Conservation (phyloP, 139 green algal species). For the Tetraselmis striata region DNA sequence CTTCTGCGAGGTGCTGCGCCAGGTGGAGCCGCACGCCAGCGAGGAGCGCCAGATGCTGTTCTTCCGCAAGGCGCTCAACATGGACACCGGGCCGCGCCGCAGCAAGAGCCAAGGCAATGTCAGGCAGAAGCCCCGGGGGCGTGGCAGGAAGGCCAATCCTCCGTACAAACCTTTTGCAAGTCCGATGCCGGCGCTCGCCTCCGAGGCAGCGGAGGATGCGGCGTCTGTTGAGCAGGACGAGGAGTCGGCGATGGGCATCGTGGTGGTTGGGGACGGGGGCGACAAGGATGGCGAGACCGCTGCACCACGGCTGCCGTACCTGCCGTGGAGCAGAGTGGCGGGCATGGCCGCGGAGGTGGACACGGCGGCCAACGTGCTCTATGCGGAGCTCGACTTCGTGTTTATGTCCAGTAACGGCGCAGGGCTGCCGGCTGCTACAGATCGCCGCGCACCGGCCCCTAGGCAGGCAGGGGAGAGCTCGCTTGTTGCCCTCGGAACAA, state of each 20-base stretch:
- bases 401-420: neutral
- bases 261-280: neutral
- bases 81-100: neutral
- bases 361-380: neutral
- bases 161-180: neutral
- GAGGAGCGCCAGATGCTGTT: neutral
- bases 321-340: neutral
- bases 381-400: neutral
- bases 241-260: neutral
- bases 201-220: neutral
- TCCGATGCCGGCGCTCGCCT: neutral
- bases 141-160: neutral
- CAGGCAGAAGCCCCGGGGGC: neutral
- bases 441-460: no score
- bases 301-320: neutral
- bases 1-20: neutral
- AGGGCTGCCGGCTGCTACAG: no score
- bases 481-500: no score
- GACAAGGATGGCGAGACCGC: neutral
- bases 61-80: neutral
- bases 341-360: neutral
- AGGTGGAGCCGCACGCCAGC: neutral
- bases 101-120: neutral
- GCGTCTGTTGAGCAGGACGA: neutral
- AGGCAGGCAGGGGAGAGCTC: no score